Evolutionary conservation across 345 rosid genomes (phyloP).

Genomic region (Reutealis trisperma): DNA sequence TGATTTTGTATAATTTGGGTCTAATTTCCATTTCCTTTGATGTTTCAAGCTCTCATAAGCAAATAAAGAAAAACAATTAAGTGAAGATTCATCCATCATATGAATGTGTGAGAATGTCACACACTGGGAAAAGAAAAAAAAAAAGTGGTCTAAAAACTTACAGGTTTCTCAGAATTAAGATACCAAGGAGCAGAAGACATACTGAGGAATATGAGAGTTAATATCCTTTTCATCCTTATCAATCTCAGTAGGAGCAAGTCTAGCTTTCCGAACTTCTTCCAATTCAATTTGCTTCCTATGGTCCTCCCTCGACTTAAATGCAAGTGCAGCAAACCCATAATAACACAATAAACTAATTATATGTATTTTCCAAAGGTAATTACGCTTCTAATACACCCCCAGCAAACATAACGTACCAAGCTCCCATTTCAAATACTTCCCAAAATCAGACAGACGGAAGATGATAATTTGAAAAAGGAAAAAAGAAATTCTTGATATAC

Average conservation of each 20-base stretch:
- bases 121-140: background rate
- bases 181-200: conserved; percentile 60
- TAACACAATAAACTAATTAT: no score
- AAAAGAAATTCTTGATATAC: no score
- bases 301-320: conserved; percentile 64
- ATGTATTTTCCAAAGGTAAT: no score
- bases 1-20: conserved; percentile 72
- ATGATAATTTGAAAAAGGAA: no score
- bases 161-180: conserved; percentile 59
- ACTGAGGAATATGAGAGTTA: conserved; percentile 71
- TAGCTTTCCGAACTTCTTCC: conserved; percentile 71
- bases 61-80: no score
- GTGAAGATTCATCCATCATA: conserved; percentile 1
- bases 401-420: no score
- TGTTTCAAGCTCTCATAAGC: conserved; percentile 61
- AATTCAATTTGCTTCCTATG: conserved; percentile 66
- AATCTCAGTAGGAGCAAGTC: conserved; percentile 75
- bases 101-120: background rate
- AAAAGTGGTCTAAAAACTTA: no score
- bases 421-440: no score
- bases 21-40: conserved; percentile 84
- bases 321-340: conserved; percentile 47
- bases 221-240: conserved; percentile 68
- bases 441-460: background rate
- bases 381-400: no score